Conservation (phyloP, 2,329 filamentous ascomycete genomes). For the Chalaropsis thielavioides region DNA sequence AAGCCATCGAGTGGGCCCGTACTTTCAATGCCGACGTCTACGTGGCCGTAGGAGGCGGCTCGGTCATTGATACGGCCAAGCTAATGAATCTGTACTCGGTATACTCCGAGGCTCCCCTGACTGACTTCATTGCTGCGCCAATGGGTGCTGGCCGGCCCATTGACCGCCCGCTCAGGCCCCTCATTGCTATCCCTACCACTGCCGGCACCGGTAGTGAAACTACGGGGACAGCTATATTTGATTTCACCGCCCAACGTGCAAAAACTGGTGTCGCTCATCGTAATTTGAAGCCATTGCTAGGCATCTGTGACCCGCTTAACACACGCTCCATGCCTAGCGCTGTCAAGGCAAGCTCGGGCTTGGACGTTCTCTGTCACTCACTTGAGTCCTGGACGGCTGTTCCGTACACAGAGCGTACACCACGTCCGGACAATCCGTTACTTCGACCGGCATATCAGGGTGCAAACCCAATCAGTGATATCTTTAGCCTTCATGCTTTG, state of each 20-base stretch:
- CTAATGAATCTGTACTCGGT: conserved; percentile 93
- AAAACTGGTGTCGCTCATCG: conserved; percentile 95
- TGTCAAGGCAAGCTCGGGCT: conserved; percentile 78
- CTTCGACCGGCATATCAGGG: conserved; percentile 89
- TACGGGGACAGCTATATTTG: conserved; percentile 95
- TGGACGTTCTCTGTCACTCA: conserved; percentile 90
- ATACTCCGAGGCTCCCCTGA: conserved; percentile 82
- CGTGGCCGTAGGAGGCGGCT: conserved; percentile 80
- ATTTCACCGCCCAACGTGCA: conserved; percentile 73
- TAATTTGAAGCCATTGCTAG: conserved; percentile 86
- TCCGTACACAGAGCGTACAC: conserved; percentile 73
- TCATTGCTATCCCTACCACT: conserved; percentile 64
- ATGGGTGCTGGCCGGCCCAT: conserved; percentile 69
- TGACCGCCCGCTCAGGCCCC: conserved; percentile 47
- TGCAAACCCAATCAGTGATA: conserved; percentile 92
- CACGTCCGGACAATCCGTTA: conserved; percentile 77
- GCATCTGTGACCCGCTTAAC: conserved; percentile 75
- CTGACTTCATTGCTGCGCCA: conserved; percentile 96
- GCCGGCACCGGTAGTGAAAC: conserved; percentile 87
- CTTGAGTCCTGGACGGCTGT: conserved; percentile 98
- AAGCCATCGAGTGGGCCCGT: conserved; percentile 78
- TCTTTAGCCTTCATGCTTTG: conserved; percentile 83
- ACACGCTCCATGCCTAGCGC: conserved; percentile 91
- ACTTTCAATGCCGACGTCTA: conserved; percentile 74
- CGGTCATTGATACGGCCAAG: conserved; percentile 96